Evolutionary conservation across 768 basidiomycete genomes (phyloP).

Genomic region (Rhodocollybia butyracea): DNA sequence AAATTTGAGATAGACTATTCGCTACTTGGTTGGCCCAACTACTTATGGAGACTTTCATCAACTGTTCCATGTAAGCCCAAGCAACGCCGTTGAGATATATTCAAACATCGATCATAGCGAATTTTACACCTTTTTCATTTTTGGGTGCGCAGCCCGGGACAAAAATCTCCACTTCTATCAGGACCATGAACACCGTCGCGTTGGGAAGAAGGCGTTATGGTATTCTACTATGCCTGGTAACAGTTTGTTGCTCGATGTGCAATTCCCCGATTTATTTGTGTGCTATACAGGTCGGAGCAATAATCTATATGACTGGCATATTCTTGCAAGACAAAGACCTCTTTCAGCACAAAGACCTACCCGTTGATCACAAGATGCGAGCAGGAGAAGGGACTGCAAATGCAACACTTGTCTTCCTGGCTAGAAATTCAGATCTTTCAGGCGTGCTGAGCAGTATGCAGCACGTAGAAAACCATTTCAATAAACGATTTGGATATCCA

Average conservation of each 20-base stretch:
- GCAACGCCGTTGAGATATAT: no score
- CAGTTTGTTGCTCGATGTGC: not conserved
- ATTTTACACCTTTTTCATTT: no score
- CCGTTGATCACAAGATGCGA: no score
- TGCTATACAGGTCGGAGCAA: not conserved
- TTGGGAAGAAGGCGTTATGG: no score
- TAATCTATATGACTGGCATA: not conserved
- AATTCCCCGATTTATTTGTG: not conserved
- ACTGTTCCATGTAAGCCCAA: no score
- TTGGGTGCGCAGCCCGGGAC: no score
- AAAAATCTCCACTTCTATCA: no score
- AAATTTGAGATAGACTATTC: no score
- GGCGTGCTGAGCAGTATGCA: constrained; percentile 62
- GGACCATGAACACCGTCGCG: no score
- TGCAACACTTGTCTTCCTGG: constrained; percentile 47
- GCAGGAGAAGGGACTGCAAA: constrained; percentile 22
- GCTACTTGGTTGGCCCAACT: no score
- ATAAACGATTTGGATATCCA: constrained; percentile 73
- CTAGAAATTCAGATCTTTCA: constrained; percentile 61
- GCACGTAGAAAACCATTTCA: constrained; percentile 81
- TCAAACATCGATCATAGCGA: no score
- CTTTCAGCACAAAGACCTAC: not conserved
- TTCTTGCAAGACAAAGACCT: not conserved
- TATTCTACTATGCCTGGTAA: not conserved
- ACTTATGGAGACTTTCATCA: no score